Percentiles rank a stretch among this genome's conserved stretches.
phyloP scores from a whole-genome alignment of 225 moss, liverwort and hornwort species.

The Pseudisothecium myosuroides region DNA sequence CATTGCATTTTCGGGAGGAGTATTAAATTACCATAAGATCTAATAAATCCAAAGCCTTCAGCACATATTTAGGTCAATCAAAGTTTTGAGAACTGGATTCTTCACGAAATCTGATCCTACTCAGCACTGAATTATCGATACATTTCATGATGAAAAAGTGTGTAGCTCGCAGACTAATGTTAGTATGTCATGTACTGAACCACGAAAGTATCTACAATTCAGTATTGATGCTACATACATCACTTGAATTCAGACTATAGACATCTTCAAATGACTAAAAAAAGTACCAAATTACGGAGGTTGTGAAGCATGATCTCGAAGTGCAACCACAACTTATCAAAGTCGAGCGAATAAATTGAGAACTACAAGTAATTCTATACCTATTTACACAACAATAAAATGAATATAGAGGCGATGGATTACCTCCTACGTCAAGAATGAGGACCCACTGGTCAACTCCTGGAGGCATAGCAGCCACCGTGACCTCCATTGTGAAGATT shows the following conservation, averaged over 20 bases:
- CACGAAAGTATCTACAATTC: not conserved
- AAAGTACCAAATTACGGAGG: not conserved
- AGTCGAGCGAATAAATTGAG: not conserved
- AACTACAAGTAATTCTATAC: not conserved
- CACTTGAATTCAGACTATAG: not conserved
- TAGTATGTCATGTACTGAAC: not conserved
- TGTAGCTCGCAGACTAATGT: not conserved
- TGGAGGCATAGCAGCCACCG: slow-evolving; percentile 70
- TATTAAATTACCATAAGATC: not conserved
- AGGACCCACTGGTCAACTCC: slow-evolving; percentile 95
- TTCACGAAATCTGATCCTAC: not conserved
- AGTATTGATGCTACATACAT: not conserved
- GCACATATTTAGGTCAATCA: not conserved
- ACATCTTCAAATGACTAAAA: not conserved
- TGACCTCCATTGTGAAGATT: slow-evolving; percentile 88
- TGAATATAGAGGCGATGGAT: not conserved
- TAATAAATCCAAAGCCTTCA: not conserved
- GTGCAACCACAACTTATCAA: not conserved
- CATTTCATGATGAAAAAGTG: not conserved
- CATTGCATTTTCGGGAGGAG: not conserved
- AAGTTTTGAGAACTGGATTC: not conserved
- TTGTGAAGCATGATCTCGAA: not conserved
- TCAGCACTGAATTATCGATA: not conserved
- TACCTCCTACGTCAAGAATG: slow-evolving; percentile 79
- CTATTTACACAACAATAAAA: not conserved